Evolutionary conservation across 495 filamentous ascomycete species (phyloP).

Genomic region (Achaetomiella virescens): DNA sequence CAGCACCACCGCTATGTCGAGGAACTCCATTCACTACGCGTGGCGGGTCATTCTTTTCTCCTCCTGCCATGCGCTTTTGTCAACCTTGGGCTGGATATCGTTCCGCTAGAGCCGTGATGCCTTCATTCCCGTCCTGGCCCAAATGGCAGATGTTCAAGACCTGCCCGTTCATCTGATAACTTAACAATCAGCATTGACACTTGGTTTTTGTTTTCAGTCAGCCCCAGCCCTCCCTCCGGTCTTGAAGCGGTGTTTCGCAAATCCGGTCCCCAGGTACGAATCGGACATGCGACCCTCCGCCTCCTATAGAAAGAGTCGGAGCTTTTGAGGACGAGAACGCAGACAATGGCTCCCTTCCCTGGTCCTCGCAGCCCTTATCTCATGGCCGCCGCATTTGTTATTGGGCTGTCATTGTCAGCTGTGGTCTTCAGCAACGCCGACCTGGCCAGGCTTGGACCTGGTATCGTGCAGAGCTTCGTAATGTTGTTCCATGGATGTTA

Average conservation of each 20-base stretch:
- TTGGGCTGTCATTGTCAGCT: conserved; percentile 6
- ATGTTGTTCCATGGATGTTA: conserved; percentile 14
- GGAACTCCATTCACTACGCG: neutral
- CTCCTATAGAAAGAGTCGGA: conserved; percentile 10
- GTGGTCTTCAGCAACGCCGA: conserved; percentile 3
- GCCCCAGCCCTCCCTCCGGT: neutral
- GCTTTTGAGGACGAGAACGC: neutral
- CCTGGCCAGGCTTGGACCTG: neutral
- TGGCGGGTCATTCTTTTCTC: conserved; percentile 9
- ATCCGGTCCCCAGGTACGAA: neutral
- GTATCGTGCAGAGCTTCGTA: conserved; percentile 14
- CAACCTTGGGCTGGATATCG: neutral
- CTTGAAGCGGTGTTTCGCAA: neutral
- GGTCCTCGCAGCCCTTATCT: conserved; percentile 4
- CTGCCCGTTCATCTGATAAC: neutral
- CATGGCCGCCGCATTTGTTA: conserved; percentile 1
- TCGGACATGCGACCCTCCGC: conserved; percentile 1
- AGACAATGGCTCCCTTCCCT: conserved; percentile 6
- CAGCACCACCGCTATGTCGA: neutral
- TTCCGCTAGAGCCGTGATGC: too few species aligned
- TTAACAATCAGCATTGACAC: neutral
- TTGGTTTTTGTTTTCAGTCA: neutral
- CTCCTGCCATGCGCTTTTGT: neutral
- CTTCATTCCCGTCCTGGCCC: neutral
- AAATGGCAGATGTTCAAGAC: neutral